Evolutionary conservation across 2,329 filamentous ascomycete species (phyloP), one percentile per base, ranked within the genome.

Genomic region (Penicillium decumbens): DNA sequence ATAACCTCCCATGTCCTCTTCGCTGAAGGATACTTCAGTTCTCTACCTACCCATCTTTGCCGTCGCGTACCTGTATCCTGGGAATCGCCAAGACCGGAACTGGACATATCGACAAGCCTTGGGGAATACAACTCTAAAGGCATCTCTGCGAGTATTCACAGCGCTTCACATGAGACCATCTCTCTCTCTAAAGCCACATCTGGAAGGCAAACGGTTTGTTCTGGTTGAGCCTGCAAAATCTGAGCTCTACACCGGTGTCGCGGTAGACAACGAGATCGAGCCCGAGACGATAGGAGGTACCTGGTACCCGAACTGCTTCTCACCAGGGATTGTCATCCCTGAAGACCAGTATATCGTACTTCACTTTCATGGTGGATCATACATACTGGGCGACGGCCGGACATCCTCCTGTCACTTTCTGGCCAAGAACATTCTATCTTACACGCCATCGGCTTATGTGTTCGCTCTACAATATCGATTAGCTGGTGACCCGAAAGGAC

Each of bases 391-490:
- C 0, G 45, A 56, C 38, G 57, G 57, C 23, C 55, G 57, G 8
- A 53, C 48, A 6, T 43, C 30, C 2, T 53, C 53, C 13, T 53
- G 51, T 33, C n/a, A 40, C 24, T 58, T 52, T 24, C 42, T 58
- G 5, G 51, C 55, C 13, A 43, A 52, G 25, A 51, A 42, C 9
- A 29, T 59, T 12, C 49, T 59, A 20, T 27, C 41, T 7, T 33
- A 58, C 24, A 58, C 57, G 0, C 40, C 57, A 1, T 29, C 47
- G 7, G 44, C 28, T 3, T 53, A 53, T 38, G 38, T 58, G 10
- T 46, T 58, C 39, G 53, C 47, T 42, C 49, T 50, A 5, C 58
- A 62, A 23, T 64, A 63, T 47, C 52, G 61, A 51, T 50, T 63
- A 7, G 50, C 60, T 4, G 47, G 50, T 15, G 13, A 53, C n/a